Percentiles rank a stretch among this genome's conserved stretches.
phyloP scores from a whole-genome alignment of 1,284 basidiomycete genomes.

The Ceratobasidium sp. region DNA sequence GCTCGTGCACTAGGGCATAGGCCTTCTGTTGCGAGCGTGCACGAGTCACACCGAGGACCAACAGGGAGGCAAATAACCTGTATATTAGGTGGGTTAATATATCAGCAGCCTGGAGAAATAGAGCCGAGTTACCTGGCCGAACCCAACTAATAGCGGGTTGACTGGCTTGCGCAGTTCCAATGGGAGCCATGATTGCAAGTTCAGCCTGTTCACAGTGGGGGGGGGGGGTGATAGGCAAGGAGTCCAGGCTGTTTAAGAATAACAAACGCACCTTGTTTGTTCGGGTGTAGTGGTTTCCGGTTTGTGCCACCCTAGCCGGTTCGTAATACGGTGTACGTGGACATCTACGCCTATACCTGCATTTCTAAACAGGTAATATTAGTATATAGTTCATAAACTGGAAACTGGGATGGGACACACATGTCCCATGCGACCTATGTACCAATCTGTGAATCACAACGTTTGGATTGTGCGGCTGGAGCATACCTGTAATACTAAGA shows the following conservation, averaged over 20 bases:
- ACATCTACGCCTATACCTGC: constrained; percentile 97
- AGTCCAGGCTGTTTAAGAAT: background rate
- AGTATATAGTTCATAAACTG: background rate
- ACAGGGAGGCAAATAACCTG: constrained; percentile 85
- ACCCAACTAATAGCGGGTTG: constrained; percentile 90
- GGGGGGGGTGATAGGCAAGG: background rate
- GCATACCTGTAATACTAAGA: constrained; percentile 73
- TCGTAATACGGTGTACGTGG: constrained; percentile 95
- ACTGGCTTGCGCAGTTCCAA: constrained; percentile 81
- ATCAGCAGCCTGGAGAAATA: constrained; percentile 1
- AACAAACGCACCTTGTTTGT: constrained; percentile 72
- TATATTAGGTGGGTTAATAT: constrained; percentile 37
- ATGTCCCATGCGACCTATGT: constrained; percentile 76
- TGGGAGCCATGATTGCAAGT: constrained; percentile 92
- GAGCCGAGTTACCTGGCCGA: constrained; percentile 77
- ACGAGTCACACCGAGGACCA: constrained; percentile 84
- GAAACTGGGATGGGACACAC: constrained; percentile 59
- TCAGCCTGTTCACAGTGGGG: constrained; percentile 64
- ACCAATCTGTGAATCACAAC: background rate
- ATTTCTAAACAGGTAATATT: constrained; percentile 64
- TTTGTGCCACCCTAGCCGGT: constrained; percentile 91
- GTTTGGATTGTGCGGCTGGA: background rate
- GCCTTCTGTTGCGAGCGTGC: constrained; percentile 64
- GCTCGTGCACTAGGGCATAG: constrained; percentile 71
- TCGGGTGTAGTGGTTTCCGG: constrained; percentile 87